Conservation (phyloP, 768 basidiomycete species). For the Trametes maxima region DNA sequence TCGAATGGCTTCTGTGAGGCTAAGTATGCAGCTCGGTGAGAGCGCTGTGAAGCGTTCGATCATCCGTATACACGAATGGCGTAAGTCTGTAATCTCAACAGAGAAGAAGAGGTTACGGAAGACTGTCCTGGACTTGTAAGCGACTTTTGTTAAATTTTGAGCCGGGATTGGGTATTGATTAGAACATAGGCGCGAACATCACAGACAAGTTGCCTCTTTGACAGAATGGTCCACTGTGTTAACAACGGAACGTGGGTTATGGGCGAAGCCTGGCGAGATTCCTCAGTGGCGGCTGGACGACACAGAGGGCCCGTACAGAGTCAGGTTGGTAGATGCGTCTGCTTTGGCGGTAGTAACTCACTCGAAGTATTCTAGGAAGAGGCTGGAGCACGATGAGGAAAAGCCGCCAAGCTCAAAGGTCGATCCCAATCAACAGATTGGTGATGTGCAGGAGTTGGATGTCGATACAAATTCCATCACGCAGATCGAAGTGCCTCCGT, state of each 20-base stretch:
- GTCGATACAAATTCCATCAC: conserved; percentile 50
- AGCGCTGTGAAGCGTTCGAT: conserved; percentile 64
- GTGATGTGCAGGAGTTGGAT: conserved; percentile 55
- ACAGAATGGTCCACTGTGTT: conserved; percentile 63
- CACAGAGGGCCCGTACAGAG: conserved; percentile 88
- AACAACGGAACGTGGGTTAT: conserved; percentile 79
- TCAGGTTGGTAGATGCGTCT: conserved; percentile 54
- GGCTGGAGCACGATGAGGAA: conserved; percentile 67
- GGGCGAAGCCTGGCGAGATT: conserved; percentile 58
- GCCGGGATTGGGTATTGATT: not conserved
- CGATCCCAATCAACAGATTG: conserved; percentile 46
- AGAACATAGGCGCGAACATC: conserved; percentile 67
- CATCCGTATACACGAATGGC: conserved; percentile 69
- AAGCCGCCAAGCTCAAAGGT: conserved; percentile 47
- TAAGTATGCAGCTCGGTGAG: conserved; percentile 67
- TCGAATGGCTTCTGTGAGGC: conserved; percentile 55
- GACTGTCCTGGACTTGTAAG: conserved; percentile 72
- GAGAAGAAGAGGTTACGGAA: conserved; percentile 77
- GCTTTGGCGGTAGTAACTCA: not conserved
- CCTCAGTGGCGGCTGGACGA: conserved; percentile 82
- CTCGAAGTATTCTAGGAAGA: conserved; percentile 54
- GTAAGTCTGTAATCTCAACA: conserved; percentile 63
- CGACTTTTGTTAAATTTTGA: conserved; percentile 7
- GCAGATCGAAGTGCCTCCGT: conserved; percentile 67
- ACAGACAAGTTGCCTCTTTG: conserved; percentile 64